Conservation (phyloP, 164 flowering plant species). For the Sedum album region DNA sequence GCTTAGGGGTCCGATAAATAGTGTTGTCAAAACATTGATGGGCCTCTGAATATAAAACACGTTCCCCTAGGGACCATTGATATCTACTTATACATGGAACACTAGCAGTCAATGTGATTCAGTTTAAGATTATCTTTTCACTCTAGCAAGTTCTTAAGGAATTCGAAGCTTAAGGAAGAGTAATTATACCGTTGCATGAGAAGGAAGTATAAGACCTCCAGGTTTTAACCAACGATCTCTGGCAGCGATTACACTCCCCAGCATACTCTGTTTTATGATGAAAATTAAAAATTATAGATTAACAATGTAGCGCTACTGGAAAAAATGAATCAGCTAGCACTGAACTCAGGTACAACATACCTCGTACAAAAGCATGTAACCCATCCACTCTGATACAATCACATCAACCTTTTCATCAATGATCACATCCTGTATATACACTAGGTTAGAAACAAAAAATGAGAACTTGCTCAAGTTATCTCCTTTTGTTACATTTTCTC, state of each 20-base stretch:
- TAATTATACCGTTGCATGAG: constrained; percentile 66
- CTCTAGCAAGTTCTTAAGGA: background rate
- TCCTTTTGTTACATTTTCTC: too few species aligned
- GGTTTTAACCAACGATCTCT: constrained; percentile 97
- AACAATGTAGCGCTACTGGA: background rate
- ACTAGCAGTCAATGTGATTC: too few species aligned
- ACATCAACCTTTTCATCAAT: constrained; percentile 94
- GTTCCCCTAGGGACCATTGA: too few species aligned
- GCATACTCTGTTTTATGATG: constrained; percentile 65
- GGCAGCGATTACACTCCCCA: constrained; percentile 91
- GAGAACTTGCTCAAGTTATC: too few species aligned
- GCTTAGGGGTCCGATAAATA: background rate
- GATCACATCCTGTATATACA: constrained; percentile 73
- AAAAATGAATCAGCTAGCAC: background rate
- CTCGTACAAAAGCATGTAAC: constrained; percentile 98
- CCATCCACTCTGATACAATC: constrained; percentile 99
- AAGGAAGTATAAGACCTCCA: constrained; percentile 97
- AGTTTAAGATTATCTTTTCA: too few species aligned
- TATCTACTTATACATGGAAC: too few species aligned
- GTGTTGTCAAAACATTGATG: background rate
- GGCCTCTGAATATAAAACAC: background rate
- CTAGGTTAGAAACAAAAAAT: constrained; percentile 9
- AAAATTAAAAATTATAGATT: background rate
- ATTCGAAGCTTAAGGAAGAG: background rate
- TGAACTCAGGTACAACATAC: constrained; percentile 22